phyloP scores from a whole-genome alignment of 2,329 filamentous ascomycete genomes.

The Eutypa lata region DNA sequence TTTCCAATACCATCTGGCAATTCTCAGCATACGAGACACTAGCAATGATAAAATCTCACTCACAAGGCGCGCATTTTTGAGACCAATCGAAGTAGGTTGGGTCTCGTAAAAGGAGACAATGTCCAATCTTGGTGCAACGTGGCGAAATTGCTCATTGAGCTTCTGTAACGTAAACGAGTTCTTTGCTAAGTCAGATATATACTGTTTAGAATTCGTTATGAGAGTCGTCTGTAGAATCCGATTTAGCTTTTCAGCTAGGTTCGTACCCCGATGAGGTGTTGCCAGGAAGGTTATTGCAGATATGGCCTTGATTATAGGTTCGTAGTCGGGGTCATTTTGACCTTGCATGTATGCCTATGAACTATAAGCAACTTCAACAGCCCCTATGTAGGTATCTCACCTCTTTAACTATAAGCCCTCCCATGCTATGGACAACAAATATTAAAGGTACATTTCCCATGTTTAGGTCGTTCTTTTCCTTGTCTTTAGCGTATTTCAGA shows the following conservation, averaged over 20 bases:
- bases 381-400: constrained; percentile 8
- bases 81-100: constrained; percentile 8
- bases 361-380: background rate
- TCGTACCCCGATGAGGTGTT: constrained; percentile 30
- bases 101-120: constrained; percentile 28
- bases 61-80: constrained; percentile 8
- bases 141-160: constrained; percentile 28
- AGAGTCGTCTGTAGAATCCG: constrained; percentile 19
- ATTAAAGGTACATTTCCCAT: constrained; percentile 26
- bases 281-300: constrained; percentile 28
- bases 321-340: constrained; percentile 20
- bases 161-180: constrained; percentile 19
- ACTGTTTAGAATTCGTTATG: constrained; percentile 19
- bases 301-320: constrained; percentile 22
- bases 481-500: constrained; percentile 23
- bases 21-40: background rate
- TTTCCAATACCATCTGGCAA: constrained; percentile 20
- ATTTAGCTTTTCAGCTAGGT: constrained; percentile 28
- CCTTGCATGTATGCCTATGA: constrained; percentile 21
- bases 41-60: background rate
- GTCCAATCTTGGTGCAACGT: constrained; percentile 17
- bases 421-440: constrained; percentile 29
- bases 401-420: constrained; percentile 27
- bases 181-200: constrained; percentile 23
- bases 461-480: constrained; percentile 13